Base-by-base conservation (phyloP, 257 asterid genomes). In the Cynanchum wilfordii region DNA sequence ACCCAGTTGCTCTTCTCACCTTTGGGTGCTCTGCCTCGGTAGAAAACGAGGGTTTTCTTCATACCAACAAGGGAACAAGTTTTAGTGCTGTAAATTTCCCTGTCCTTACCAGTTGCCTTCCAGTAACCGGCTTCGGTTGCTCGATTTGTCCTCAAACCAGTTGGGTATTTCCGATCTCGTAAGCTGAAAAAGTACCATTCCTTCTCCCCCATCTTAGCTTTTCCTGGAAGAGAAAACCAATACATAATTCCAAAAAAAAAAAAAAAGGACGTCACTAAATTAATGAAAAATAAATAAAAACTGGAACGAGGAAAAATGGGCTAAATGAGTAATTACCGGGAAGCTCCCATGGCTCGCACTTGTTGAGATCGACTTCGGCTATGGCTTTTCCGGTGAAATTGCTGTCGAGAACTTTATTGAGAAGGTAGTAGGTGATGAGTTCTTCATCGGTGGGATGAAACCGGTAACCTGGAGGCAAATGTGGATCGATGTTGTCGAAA, bases 21-120 rank as follows among this genome's bases (percentile, higher is more conserved):
- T 64, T 90, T 90, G 0, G 98, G 98, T 3, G 98, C 98, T 57
- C 98, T 81, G 0, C 98, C 98, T 13, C 88, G 22, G 80, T 93
- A 93, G 78, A 89, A 93, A 60, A 93, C 97, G 70, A 93, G 93
- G 93, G 98, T 93, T 89, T 93, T 93, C 96, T 93, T 93, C 98
- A 90, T 93, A n/a, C 98, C 98, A 24, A 89, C 97, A 6, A 93
- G 88, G 0, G 93, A 70, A 20, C 86, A 69, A 1, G 89, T 89
- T 44, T 88, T 89, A 0, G 95, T 78, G 82, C 95, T 89, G 85
- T 75, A 85, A 57, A 93, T 93, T 47, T 93, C 97, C 78, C 98
- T 78, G 73, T 93, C 98, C 69, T 93, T 93, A 0, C 98, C 98
- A 1, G 98, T 93, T 0, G 98, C 98, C 76, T 93, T 93, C 98